phyloP scores from a whole-genome alignment of 2,329 filamentous ascomycete species.

The Paraphaeosphaeria minitans region DNA sequence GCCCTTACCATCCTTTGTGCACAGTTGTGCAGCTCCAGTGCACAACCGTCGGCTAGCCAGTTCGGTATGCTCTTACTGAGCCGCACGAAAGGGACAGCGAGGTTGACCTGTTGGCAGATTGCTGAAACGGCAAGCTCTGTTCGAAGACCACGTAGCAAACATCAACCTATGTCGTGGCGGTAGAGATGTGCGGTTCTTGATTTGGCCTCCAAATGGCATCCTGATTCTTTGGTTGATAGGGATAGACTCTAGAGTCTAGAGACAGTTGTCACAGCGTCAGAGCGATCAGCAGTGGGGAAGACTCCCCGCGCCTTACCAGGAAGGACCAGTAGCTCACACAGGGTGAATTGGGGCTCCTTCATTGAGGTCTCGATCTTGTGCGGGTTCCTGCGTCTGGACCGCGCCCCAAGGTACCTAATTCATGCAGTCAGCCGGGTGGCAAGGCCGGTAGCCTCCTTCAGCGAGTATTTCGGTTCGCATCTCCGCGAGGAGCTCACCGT shows the following conservation, averaged over 20 bases:
- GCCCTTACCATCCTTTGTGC: slow-evolving; percentile 21
- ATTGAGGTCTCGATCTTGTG: slow-evolving; percentile 5
- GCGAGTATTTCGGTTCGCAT: neutral
- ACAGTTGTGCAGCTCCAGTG: slow-evolving; percentile 19
- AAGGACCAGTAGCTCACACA: no score
- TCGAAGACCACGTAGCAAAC: neutral
- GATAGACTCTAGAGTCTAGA: neutral
- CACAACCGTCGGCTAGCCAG: slow-evolving; percentile 19
- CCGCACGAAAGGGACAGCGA: slow-evolving; percentile 12
- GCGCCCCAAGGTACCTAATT: slow-evolving; percentile 4
- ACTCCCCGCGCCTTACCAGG: neutral
- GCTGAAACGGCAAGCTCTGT: neutral
- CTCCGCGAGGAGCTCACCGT: neutral
- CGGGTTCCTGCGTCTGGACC: slow-evolving; percentile 26
- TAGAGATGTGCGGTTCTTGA: neutral
- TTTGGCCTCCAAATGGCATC: neutral
- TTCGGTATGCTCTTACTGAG: slow-evolving; percentile 9
- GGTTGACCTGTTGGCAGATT: neutral
- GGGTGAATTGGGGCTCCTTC: neutral
- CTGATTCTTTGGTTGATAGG: neutral
- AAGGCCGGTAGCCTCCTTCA: neutral
- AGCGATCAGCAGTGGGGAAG: slow-evolving; percentile 2
- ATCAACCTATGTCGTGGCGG: neutral
- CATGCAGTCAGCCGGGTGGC: slow-evolving; percentile 1
- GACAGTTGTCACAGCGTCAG: neutral